These are phyloP conservation scores for Delonix regia DNA, from an alignment of 306 rosid genomes.

Conservation along the genomic window DNA sequence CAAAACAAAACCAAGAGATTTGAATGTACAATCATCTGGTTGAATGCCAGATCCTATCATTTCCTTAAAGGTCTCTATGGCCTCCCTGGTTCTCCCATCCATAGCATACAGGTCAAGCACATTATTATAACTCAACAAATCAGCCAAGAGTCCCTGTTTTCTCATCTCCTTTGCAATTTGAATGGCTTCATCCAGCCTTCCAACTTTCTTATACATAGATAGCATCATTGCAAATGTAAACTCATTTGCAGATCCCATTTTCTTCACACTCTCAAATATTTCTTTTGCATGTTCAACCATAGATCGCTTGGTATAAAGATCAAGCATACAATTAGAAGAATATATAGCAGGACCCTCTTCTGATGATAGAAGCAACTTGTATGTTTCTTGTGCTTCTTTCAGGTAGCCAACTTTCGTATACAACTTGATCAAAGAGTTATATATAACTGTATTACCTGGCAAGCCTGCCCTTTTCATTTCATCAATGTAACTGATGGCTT, in stretches of 20 bases:
- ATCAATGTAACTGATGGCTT: conserved; percentile 66
- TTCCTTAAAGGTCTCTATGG: conserved; percentile 56
- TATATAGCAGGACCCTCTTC: conserved; percentile 67
- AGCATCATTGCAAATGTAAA: conserved; percentile 87
- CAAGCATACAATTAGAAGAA: conserved; percentile 90
- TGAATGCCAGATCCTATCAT: conserved; percentile 58
- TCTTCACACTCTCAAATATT: conserved; percentile 67
- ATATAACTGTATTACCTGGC: conserved; percentile 68
- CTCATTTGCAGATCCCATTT: conserved; percentile 71
- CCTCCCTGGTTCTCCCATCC: conserved; percentile 80
- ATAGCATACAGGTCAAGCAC: conserved; percentile 67
- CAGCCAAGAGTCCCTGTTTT: conserved; percentile 56
- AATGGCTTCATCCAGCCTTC: conserved; percentile 69
- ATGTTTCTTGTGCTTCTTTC: conserved; percentile 76
- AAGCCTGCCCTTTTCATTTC: conserved; percentile 71
- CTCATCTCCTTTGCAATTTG: conserved; percentile 74
- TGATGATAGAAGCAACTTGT: conserved; percentile 60
- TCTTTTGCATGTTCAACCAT: conserved; percentile 76
- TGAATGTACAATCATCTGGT: conserved; percentile 64
- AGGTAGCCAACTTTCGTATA: conserved; percentile 75
- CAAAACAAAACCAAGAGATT: conserved; percentile 68
- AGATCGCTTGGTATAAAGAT: conserved; percentile 68
- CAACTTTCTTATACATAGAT: conserved; percentile 75
- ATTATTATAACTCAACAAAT: conserved; percentile 71
- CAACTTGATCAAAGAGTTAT: conserved; percentile 84